A percentile compares a stretch with the other conserved stretches of the same genome.
Conservation (phyloP, 2,329 filamentous ascomycete species). For the Talaromyces albobiverticillius region DNA sequence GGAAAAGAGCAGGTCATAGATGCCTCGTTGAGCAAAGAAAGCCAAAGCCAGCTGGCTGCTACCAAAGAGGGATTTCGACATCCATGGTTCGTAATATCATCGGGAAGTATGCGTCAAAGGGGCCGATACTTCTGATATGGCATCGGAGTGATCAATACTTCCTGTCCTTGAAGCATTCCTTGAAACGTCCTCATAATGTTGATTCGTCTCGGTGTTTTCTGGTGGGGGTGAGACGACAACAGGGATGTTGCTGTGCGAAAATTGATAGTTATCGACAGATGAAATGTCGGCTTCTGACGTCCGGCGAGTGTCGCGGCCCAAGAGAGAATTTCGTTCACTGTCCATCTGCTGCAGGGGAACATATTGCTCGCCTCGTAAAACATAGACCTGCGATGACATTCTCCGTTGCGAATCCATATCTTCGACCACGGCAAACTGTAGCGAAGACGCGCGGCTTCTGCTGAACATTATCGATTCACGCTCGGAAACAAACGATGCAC, state of each 20-base stretch:
- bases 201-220: slow-evolving; percentile 6
- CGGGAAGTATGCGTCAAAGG: not conserved
- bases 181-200: too few species aligned
- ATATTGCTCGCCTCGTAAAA: slow-evolving; percentile 10
- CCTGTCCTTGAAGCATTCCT: not conserved
- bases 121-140: not conserved
- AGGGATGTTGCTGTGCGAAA: slow-evolving; percentile 10
- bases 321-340: not conserved
- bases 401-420: slow-evolving; percentile 7
- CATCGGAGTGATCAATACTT: not conserved
- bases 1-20: not conserved
- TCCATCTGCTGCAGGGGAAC: slow-evolving; percentile 11
- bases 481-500: slow-evolving; percentile 19
- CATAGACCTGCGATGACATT: slow-evolving; percentile 11
- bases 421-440: slow-evolving; percentile 23
- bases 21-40: not conserved
- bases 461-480: slow-evolving; percentile 30
- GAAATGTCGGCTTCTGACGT: slow-evolving; percentile 8
- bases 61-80: not conserved
- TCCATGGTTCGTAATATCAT: slow-evolving; percentile 6
- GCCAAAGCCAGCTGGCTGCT: not conserved
- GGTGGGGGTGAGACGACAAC: slow-evolving; percentile 12
- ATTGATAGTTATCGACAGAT: not conserved
- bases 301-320: not conserved
- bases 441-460: slow-evolving; percentile 24